These are phyloP conservation scores for Aspergillus pseudotamarii DNA, from an alignment of 2,329 filamentous ascomycete species.

Conservation along the genomic window DNA sequence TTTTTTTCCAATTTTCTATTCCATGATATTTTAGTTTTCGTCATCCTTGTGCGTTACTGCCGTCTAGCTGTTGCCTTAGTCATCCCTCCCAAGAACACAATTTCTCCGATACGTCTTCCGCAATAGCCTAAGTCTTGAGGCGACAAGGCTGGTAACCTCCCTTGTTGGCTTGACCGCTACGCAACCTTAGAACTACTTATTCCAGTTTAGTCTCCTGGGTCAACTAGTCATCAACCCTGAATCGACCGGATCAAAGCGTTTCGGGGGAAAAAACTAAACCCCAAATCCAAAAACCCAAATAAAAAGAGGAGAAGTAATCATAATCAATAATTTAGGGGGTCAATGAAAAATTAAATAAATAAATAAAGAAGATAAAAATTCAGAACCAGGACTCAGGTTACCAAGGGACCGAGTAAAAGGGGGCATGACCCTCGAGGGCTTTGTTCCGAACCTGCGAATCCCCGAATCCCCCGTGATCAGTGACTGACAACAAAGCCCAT, in stretches of 20 bases:
- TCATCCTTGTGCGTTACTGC: background rate
- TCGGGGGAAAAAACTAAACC: background rate
- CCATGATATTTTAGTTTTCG: background rate
- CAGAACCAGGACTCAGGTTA: constrained; percentile 2
- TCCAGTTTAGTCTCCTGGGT: background rate
- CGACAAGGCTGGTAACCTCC: constrained; percentile 2
- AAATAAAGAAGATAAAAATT: background rate
- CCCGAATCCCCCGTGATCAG: background rate
- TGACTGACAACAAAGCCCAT: background rate
- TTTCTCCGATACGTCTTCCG: background rate
- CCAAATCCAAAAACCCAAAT: background rate
- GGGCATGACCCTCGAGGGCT: background rate
- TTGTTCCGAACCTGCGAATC: background rate
- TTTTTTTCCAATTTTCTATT: background rate
- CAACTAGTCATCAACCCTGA: background rate
- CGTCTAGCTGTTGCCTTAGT: background rate
- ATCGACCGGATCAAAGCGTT: constrained; percentile 1
- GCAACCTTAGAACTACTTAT: background rate
- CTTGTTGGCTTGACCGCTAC: background rate
- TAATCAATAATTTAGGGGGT: background rate
- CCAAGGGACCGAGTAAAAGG: background rate
- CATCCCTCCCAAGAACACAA: background rate
- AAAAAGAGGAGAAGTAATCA: background rate
- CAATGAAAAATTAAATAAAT: background rate
- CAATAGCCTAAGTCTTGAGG: background rate